These are phyloP conservation scores for Lachnellula occidentalis DNA, from an alignment of 2,329 filamentous ascomycete species.

Conservation along the genomic window DNA sequence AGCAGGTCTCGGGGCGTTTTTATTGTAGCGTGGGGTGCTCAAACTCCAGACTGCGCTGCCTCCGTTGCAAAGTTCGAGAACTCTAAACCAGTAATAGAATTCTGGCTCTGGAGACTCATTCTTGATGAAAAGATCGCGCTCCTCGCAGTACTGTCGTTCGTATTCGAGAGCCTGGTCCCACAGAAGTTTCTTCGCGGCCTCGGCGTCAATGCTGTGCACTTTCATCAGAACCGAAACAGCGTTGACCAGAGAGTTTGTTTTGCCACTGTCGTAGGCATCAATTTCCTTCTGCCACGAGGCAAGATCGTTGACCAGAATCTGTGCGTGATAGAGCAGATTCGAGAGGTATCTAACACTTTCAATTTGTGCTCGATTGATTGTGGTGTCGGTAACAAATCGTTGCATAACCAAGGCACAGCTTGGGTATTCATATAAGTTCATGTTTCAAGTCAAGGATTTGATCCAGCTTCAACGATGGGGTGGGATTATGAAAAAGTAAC, in stretches of 20 bases:
- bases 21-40: not conserved
- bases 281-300: slow-evolving; percentile 2
- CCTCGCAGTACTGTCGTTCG: not conserved
- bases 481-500: no score
- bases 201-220: not conserved
- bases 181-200: not conserved
- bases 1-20: not conserved
- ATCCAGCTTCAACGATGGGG: no score
- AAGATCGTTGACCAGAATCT: not conserved
- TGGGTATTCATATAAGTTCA: not conserved
- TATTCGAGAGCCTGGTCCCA: not conserved
- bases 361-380: not conserved
- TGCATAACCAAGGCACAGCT: not conserved
- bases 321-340: not conserved
- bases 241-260: not conserved
- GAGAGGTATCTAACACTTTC: not conserved
- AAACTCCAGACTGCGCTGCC: not conserved
- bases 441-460: not conserved
- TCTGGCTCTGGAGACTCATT: not conserved
- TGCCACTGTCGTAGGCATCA: not conserved
- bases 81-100: not conserved
- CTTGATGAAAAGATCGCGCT: not conserved
- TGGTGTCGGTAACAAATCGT: slow-evolving; percentile 1
- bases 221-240: slow-evolving; percentile 1
- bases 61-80: not conserved